Evolutionary conservation across 805 yeast species (phyloP).

Genomic region (Zygotorulaspora chibaensis): DNA sequence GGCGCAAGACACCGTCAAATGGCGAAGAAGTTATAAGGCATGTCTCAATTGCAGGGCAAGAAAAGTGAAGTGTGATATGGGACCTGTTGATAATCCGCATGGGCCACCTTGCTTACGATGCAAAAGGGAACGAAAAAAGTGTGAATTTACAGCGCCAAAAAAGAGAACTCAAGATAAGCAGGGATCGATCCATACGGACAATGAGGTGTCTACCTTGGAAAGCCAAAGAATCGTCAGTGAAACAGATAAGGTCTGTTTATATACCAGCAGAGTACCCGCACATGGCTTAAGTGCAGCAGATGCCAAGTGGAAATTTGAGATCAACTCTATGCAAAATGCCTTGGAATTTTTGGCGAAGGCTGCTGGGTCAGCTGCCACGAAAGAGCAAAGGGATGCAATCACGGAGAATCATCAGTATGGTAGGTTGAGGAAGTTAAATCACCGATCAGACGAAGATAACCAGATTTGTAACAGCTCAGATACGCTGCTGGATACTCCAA

Average conservation of each 20-base stretch:
- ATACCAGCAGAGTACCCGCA: background rate
- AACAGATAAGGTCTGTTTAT: background rate
- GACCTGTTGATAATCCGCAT: constrained; percentile 64
- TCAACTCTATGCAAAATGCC: constrained; percentile 51
- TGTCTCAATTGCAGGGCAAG: constrained; percentile 81
- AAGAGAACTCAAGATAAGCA: background rate
- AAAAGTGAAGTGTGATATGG: constrained; percentile 83
- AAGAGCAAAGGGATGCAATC: constrained; percentile 36
- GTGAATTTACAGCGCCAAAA: constrained; percentile 53
- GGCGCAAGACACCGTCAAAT: constrained; percentile 27
- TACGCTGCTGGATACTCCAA: constrained; percentile 9
- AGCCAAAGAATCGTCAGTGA: background rate
- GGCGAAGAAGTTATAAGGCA: constrained; percentile 70
- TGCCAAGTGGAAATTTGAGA: constrained; percentile 25
- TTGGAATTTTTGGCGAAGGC: constrained; percentile 70
- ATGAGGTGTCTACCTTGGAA: background rate
- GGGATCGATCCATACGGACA: background rate
- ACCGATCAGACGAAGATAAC: background rate
- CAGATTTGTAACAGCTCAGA: background rate
- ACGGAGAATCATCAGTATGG: background rate
- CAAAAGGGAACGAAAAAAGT: constrained; percentile 72
- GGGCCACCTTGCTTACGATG: constrained; percentile 87
- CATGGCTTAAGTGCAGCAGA: background rate
- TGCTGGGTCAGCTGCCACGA: constrained; percentile 70
- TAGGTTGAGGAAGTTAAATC: background rate